Base-by-base conservation (phyloP, 176 grass and related monocot species). In the Aegilops umbellulata region DNA sequence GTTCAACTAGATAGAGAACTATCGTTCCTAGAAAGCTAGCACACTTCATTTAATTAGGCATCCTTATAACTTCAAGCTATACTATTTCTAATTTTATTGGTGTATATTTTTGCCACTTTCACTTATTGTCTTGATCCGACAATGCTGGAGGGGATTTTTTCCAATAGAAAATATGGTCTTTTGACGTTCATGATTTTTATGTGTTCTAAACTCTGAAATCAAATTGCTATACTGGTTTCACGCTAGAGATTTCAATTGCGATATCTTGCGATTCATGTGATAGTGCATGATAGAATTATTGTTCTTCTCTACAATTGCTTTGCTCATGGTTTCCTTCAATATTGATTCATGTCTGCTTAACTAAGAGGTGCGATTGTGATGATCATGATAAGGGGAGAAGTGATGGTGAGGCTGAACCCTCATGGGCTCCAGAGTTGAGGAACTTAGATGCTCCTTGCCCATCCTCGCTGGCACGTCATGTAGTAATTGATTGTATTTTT, bases 311-410 rank as follows among this genome's bases (percentile, higher is more conserved):
- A 47, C 23, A 20, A 80, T 53, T 31, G 30, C 23, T 12, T 77
- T 31, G 3, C 3, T 82, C 11, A 25, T 82, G 16, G 12, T 67
- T 72, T 85, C 6, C 42, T 55, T 72, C 22, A 19, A 10, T 41
- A 39, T 61, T 70, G 58, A 42, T 46, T 4, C 31, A 22, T 19
- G 66, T 6, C 31, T 38, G 32, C 17, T 68, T 69, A n/a, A 91
- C 38, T 60, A 29, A 8, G 78, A 49, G 71, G 34, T 84, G 85
- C 5, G 92, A 86, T 32, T 85, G 80, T 17, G 89, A 87, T 55
- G 83, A 78, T 15, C 58, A 26, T 60, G 69, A 82, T 23, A 76
- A 65, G 31, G 87, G 86, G 85, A 66, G 69, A 1, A 87, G 61
- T 36, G 86, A 90, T 4, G 66, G 41, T 15, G 86, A 75, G 41